These are phyloP conservation scores for Cladosporium austrohemisphaericum DNA, from an alignment of 2,329 filamentous ascomycete species.

Conservation along the genomic window DNA sequence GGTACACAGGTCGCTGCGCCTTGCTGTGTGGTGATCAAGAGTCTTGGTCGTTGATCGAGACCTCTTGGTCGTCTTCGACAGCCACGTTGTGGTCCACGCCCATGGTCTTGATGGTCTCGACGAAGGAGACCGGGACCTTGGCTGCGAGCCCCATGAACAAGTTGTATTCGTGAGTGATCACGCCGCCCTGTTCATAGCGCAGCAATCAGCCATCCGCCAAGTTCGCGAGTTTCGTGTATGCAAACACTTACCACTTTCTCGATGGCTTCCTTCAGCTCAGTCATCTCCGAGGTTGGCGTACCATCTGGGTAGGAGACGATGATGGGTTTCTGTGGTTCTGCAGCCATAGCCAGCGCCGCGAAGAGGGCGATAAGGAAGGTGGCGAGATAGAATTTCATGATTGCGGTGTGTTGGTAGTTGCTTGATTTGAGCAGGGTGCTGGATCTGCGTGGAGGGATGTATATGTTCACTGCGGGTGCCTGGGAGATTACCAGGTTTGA, in stretches of 20 bases:
- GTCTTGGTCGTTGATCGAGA: slow-evolving; percentile 35
- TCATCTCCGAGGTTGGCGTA: slow-evolving; percentile 64
- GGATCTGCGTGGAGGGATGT: too few species aligned
- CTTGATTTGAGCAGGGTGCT: too few species aligned
- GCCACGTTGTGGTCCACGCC: slow-evolving; percentile 58
- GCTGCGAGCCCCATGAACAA: slow-evolving; percentile 32
- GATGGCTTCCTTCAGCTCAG: slow-evolving; percentile 69
- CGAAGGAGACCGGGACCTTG: slow-evolving; percentile 63
- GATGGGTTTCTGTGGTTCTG: slow-evolving; percentile 60
- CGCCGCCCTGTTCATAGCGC: slow-evolving; percentile 52
- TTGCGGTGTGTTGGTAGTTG: slow-evolving; percentile 14
- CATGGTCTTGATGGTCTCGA: slow-evolving; percentile 64
- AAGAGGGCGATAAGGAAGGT: slow-evolving; percentile 39
- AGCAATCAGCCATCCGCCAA: slow-evolving; percentile 4
- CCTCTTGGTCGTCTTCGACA: slow-evolving; percentile 74
- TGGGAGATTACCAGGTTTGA: too few species aligned
- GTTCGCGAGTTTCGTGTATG: not conserved
- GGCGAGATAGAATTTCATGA: slow-evolving; percentile 29
- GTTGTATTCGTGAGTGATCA: slow-evolving; percentile 65
- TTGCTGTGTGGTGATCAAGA: slow-evolving; percentile 2
- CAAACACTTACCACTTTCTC: slow-evolving; percentile 58
- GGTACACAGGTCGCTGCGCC: too few species aligned
- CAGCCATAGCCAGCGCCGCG: slow-evolving; percentile 59
- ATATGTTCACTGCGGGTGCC: too few species aligned
- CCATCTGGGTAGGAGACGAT: slow-evolving; percentile 70